These are phyloP conservation scores for Apiotrichum brassicae DNA, from an alignment of 1,284 basidiomycete genomes.

Conservation along the genomic window DNA sequence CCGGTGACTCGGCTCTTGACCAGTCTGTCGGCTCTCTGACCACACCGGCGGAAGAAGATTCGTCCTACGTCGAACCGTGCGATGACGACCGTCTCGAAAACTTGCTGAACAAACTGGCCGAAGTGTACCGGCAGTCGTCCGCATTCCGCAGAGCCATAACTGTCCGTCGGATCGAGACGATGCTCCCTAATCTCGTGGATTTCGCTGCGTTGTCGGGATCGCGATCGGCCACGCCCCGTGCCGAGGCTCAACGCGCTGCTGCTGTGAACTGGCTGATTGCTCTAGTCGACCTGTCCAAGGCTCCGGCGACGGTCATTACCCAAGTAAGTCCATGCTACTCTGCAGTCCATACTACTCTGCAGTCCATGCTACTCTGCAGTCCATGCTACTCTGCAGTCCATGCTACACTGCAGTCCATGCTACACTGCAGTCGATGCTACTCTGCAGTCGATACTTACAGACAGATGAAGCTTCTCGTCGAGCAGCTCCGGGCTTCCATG, in stretches of 20 bases:
- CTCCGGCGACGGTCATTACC: slow-evolving; percentile 26
- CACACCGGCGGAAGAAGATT: no score
- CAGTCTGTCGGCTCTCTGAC: no score
- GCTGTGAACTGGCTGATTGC: slow-evolving; percentile 26
- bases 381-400: slow-evolving; percentile 5
- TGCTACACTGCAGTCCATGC: no score
- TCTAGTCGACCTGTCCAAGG: slow-evolving; percentile 29
- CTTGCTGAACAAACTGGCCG: slow-evolving; percentile 30
- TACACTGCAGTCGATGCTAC: no score
- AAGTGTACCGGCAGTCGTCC: slow-evolving; percentile 25
- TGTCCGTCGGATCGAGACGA: slow-evolving; percentile 33
- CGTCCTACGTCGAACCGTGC: neutral
- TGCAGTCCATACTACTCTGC: no score
- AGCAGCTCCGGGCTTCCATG: slow-evolving; percentile 27
- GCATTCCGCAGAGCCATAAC: slow-evolving; percentile 33
- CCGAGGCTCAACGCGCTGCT: slow-evolving; percentile 22
- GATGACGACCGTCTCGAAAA: slow-evolving; percentile 25
- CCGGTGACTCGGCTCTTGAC: no score
- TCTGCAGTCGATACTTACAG: neutral
- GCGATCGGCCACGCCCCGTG: slow-evolving; percentile 10
- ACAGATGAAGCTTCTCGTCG: slow-evolving; percentile 34
- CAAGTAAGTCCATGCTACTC: slow-evolving; percentile 25
- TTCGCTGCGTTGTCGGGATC: slow-evolving; percentile 36
- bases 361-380: no score
- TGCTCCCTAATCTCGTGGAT: slow-evolving; percentile 41